phyloP scores from a whole-genome alignment of 495 filamentous ascomycete genomes.

The Tuber melanosporum region DNA sequence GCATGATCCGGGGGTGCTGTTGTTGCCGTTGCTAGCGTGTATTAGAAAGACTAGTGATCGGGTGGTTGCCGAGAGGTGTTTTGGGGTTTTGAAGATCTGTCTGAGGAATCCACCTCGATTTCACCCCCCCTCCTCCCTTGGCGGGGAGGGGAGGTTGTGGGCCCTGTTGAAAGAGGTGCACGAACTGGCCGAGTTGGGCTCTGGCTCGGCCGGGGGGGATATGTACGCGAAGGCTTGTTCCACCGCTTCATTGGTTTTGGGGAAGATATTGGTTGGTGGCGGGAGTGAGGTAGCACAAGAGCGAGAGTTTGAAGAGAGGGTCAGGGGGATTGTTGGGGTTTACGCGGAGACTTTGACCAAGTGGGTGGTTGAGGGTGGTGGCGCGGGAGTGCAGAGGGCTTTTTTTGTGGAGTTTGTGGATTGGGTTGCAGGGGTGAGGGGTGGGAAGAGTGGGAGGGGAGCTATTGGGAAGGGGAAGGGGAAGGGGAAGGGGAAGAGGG shows the following conservation, averaged over 20 bases:
- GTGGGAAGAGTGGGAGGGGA: neutral
- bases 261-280: constrained; percentile 53
- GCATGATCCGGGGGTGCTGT: constrained; percentile 56
- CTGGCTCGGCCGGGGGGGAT: constrained; percentile 48
- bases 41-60: constrained; percentile 60
- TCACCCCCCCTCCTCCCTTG: constrained; percentile 44
- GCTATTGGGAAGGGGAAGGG: neutral
- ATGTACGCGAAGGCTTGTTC: constrained; percentile 53
- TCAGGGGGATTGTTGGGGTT: constrained; percentile 50
- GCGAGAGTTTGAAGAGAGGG: constrained; percentile 23
- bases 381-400: constrained; percentile 53
- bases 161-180: constrained; percentile 62
- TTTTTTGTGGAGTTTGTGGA: constrained; percentile 66
- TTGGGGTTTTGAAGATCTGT: constrained; percentile 60
- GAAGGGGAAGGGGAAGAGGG: neutral
- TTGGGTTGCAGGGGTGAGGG: constrained; percentile 46
- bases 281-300: constrained; percentile 18
- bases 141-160: constrained; percentile 47
- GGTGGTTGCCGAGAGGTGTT: constrained; percentile 64
- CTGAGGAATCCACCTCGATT: constrained; percentile 16
- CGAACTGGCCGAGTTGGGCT: constrained; percentile 59
- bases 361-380: constrained; percentile 50
- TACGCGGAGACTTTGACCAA: constrained; percentile 54
- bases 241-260: constrained; percentile 57
- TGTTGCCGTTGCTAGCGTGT: constrained; percentile 54